phyloP scores from a whole-genome alignment of 2,329 filamentous ascomycete genomes.

The Hirsutella thompsonii region DNA sequence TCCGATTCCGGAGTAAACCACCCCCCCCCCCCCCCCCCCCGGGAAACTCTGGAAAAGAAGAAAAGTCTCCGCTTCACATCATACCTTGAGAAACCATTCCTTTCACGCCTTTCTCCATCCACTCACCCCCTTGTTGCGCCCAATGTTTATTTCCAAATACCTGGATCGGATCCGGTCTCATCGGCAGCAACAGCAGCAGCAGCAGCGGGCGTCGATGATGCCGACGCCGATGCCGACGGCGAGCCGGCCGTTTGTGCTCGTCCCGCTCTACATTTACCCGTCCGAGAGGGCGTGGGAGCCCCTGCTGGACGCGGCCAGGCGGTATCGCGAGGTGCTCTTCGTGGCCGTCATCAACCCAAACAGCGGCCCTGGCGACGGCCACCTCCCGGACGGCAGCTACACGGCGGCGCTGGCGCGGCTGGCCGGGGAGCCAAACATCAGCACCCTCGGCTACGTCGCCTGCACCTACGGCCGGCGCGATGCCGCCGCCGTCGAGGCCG shows the following conservation, averaged over 20 bases:
- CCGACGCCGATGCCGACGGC: not conserved
- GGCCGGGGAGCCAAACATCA: constrained; percentile 11
- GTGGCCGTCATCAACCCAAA: constrained; percentile 17
- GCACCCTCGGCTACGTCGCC: constrained; percentile 17
- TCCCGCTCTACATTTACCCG: constrained; percentile 22
- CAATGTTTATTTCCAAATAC: too few relatives aligned
- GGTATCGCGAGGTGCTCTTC: constrained; percentile 13
- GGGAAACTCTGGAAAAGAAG: too few relatives aligned
- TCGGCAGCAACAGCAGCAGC: not conserved
- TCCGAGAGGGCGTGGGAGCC: constrained; percentile 15
- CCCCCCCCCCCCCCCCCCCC: too few relatives aligned
- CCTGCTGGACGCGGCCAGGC: constrained; percentile 10
- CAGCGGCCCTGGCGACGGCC: constrained; percentile 15
- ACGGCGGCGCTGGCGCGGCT: constrained; percentile 11
- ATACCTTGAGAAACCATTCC: too few relatives aligned
- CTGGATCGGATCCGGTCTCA: too few relatives aligned
- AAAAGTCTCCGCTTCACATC: too few relatives aligned
- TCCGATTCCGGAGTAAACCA: too few relatives aligned
- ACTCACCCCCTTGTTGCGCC: too few relatives aligned
- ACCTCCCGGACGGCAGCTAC: constrained; percentile 16
- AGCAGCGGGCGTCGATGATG: too few relatives aligned
- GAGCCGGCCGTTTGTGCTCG: constrained; percentile 11
- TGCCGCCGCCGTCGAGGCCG: constrained; percentile 12
- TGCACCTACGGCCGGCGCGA: constrained; percentile 15
- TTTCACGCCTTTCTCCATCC: too few relatives aligned